Evolutionary conservation across 345 rosid genomes (phyloP).

Genomic region (Gossypium bickii): DNA sequence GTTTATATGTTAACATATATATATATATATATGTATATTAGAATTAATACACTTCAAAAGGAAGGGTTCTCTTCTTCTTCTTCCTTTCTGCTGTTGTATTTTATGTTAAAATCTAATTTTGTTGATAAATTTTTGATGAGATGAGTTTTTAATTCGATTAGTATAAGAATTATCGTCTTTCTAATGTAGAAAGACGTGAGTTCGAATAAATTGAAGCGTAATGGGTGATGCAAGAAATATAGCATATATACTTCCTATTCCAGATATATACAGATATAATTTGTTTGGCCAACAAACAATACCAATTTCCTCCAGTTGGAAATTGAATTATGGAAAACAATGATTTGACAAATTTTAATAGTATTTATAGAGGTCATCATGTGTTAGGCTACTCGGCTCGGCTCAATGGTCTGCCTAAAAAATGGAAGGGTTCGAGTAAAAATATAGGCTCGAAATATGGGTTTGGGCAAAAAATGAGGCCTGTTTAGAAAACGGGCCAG

Average conservation of each 20-base stretch:
- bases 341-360: not conserved
- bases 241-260: too few species aligned
- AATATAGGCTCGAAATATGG: too few species aligned
- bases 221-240: too few species aligned
- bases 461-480: too few species aligned
- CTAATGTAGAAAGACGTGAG: too few species aligned
- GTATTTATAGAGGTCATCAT: too few species aligned
- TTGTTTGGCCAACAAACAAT: not conserved
- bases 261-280: not conserved
- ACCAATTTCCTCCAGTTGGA: not conserved
- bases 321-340: not conserved
- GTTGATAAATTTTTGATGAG: too few species aligned
- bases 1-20: not conserved
- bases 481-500: too few species aligned
- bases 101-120: not conserved
- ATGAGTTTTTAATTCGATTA: too few species aligned
- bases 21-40: not conserved
- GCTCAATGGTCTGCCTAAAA: accelerated
- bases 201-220: too few species aligned
- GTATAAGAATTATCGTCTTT: accelerated
- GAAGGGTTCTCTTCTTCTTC: not conserved
- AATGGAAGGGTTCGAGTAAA: too few species aligned
- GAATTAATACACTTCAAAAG: not conserved
- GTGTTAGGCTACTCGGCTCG: too few species aligned
- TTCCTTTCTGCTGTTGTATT: not conserved